Percentiles rank a stretch among this genome's conserved stretches.
phyloP scores from a whole-genome alignment of 176 grass and related monocot genomes.

The Triticum monococcum region DNA sequence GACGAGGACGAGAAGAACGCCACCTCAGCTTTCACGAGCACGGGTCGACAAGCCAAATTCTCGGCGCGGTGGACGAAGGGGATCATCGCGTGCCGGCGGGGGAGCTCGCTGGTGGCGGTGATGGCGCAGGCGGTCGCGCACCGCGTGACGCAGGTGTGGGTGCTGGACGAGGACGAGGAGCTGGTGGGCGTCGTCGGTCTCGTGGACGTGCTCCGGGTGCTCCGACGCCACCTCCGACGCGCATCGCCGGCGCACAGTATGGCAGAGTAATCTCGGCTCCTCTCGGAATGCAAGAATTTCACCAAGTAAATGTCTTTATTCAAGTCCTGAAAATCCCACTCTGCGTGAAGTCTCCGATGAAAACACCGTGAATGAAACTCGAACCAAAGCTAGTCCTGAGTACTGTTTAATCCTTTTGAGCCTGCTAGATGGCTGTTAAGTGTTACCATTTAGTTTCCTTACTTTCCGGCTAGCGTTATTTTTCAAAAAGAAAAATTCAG shows the following conservation, averaged over 20 bases:
- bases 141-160: conserved; percentile 75
- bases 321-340: too few species aligned
- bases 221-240: conserved; percentile 14
- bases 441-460: too few species aligned
- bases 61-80: conserved; percentile 17
- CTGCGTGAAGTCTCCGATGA: too few species aligned
- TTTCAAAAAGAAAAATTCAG: too few species aligned
- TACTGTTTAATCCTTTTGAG: too few species aligned
- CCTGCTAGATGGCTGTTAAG: too few species aligned
- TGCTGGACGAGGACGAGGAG: conserved; percentile 43
- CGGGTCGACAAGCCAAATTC: not conserved
- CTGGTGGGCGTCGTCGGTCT: conserved; percentile 59
- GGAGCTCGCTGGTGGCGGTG: conserved; percentile 77
- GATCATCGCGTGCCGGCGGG: conserved; percentile 47
- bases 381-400: too few species aligned
- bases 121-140: conserved; percentile 69
- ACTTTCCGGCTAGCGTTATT: too few species aligned
- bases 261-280: too few species aligned
- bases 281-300: too few species aligned
- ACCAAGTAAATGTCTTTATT: too few species aligned
- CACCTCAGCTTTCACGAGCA: not conserved
- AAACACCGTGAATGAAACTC: too few species aligned
- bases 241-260: not conserved
- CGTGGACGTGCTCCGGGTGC: conserved; percentile 54
- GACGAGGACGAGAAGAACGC: not conserved